Base-by-base conservation (phyloP, 2,329 filamentous ascomycete species). In the Fusarium pseudocircinatum region DNA sequence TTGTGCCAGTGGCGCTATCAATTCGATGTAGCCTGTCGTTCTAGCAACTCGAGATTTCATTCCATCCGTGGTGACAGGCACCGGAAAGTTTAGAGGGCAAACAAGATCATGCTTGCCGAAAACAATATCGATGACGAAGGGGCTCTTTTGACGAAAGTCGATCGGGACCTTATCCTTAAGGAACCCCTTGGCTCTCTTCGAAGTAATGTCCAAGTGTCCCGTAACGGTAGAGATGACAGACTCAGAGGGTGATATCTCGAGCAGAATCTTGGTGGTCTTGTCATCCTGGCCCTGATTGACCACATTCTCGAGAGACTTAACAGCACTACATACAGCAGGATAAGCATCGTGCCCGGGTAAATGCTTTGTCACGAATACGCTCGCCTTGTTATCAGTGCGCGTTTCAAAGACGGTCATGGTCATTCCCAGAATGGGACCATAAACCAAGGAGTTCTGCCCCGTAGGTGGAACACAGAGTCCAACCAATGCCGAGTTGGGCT, bases 1-100 rank as follows among this genome's bases (percentile, higher is more conserved):
- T 18, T 73, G 59, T 12, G 79, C 80, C 26, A 81, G 30, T 9
- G 77, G 78, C 15, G 82, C 85, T 40, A 85, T 78, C 34, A 87
- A 75, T 66, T 87, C 85, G 36, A 87, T 73, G 67, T 85, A 87
- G 15, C 77, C 77, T 4, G 85, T 84, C 28, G 78, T 84, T 37
- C 85, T 82, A 40, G 83, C 85, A 30, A 87, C 79, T 18, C 83
- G 83, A 4, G 80, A 83, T 64, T 77, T 83, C 70, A 78, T 79
- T 14, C 75, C 77, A 8, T 79, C 77, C 20, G 80, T 79, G 20
- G 77, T 75, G 15, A 87, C 77, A 0, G 85, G 85, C 0, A 80
- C 60, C 1, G 84, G 84, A 59, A 85, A 88, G 4, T 73, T 77
- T 4, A 86, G 49, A 4, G 81, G 75, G 13, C 78, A 80, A 4